Evolutionary conservation across 768 basidiomycete species (phyloP), one percentile per base, ranked within the genome.

Genomic region (Sistotremastrum suecicum): DNA sequence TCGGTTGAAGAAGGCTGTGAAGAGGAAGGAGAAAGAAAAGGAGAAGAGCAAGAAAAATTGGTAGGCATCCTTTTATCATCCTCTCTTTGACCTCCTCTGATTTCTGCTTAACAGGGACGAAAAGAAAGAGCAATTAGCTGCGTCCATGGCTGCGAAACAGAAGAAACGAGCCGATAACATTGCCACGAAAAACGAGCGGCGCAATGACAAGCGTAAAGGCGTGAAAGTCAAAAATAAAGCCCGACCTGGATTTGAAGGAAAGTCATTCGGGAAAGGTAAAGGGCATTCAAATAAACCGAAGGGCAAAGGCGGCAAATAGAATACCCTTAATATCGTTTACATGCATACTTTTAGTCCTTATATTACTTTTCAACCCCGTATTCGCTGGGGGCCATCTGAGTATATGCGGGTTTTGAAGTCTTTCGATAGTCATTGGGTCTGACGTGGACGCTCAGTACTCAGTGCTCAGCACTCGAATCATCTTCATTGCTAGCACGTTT

Each of bases 151-250:
- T 1, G 84, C 85, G 32, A 80, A 75, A 59, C 83, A 89, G 63
- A 89, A 92, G 68, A 98, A 98, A 63, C 74, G 90, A 3, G 58
- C 77, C 9, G 90, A 94, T 54, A 97, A 98, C 56, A 84, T 97
- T 54, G 83, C 88, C 0, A 77, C 73, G 67, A 77, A 90, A 11
- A 77, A 80, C 47, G 90, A 97, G 58, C 70, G 82, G 34, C 71
- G 72, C 59, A 74, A 70, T 51, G 77, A 78, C 41, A 78, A 71
- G 58, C 64, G 66, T 49, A 77, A 65, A 70, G 76, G 52, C 42
- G 65, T 65, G 50, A 70, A 20, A 69, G 53, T 60, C 56, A 54
- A 75, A 74, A 58, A 60, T 62, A 76, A 76, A 62, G 78, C 77
- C 3, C 66, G 88, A 39, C 88, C 88, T 12, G 88, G 88, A 1